These are phyloP conservation scores for Suhomyces xylopsoci DNA, from an alignment of 805 yeast genomes.

Conservation along the genomic window DNA sequence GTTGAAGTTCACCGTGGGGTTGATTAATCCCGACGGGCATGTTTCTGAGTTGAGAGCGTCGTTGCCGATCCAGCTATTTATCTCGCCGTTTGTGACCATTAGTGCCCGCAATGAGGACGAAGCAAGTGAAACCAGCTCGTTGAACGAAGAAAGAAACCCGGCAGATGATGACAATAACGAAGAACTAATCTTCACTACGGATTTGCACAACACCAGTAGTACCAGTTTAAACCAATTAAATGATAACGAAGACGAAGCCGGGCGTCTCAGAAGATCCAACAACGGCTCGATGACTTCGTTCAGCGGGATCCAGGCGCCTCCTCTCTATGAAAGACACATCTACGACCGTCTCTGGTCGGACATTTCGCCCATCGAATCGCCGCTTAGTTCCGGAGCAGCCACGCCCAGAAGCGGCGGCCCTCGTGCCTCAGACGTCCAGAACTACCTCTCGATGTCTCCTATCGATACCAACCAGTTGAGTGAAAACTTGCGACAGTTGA, in stretches of 20 bases:
- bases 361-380: slow-evolving; percentile 49
- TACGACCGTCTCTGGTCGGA: slow-evolving; percentile 79
- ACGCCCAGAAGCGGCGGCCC: slow-evolving; percentile 28
- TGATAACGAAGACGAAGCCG: slow-evolving; percentile 9
- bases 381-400: slow-evolving; percentile 39
- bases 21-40: slow-evolving; percentile 88
- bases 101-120: slow-evolving; percentile 41
- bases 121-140: slow-evolving; percentile 12
- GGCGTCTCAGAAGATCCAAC: slow-evolving; percentile 15
- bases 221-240: slow-evolving; percentile 23
- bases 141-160: not conserved
- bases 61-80: slow-evolving; percentile 72
- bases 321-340: slow-evolving; percentile 76
- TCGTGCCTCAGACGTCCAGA: slow-evolving; percentile 13
- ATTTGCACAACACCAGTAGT: slow-evolving; percentile 16
- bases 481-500: slow-evolving; percentile 51
- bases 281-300: slow-evolving; percentile 30
- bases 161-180: slow-evolving; percentile 14
- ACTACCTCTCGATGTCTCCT: slow-evolving; percentile 35
- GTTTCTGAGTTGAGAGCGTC: slow-evolving; percentile 89
- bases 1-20: slow-evolving; percentile 72
- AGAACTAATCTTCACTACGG: slow-evolving; percentile 29
- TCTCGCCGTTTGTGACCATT: slow-evolving; percentile 78
- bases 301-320: slow-evolving; percentile 68
- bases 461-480: slow-evolving; percentile 42